A percentile compares a stretch with the other conserved stretches of the same genome.
These are phyloP conservation scores for Tulasnella sp. DNA, from an alignment of 768 basidiomycete genomes.

Conservation along the genomic window DNA sequence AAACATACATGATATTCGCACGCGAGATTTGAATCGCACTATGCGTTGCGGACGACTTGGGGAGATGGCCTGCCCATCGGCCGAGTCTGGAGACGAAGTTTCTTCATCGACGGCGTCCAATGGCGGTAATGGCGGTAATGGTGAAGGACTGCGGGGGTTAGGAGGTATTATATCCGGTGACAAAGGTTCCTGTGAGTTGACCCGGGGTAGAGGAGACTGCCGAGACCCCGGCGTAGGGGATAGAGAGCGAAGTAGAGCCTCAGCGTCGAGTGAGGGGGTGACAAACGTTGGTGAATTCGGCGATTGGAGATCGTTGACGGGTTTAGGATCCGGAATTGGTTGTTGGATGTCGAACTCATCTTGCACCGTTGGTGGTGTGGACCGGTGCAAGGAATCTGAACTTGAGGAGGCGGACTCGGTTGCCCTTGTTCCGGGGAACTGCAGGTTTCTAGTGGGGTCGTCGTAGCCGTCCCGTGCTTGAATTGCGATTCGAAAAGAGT, in stretches of 20 bases:
- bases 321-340: neutral
- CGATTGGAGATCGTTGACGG: constrained; percentile 12
- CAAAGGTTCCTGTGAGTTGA: constrained; percentile 23
- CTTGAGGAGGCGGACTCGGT: neutral
- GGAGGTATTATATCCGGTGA: constrained; percentile 19
- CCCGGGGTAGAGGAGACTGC: constrained; percentile 14
- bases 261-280: neutral
- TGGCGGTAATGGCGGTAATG: constrained; percentile 26
- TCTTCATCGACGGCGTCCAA: constrained; percentile 8
- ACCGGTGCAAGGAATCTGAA: constrained; percentile 8
- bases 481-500: neutral
- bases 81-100: constrained; percentile 23
- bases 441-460: neutral
- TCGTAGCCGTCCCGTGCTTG: constrained; percentile 11
- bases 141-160: constrained; percentile 18
- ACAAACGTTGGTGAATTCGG: constrained; percentile 22
- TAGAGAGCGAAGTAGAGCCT: neutral
- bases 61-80: neutral
- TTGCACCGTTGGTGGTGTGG: neutral
- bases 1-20: constrained; percentile 33
- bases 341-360: neutral
- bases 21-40: constrained; percentile 31
- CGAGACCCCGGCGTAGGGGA: constrained; percentile 21
- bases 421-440: constrained; percentile 1
- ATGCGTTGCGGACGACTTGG: constrained; percentile 23